Conservation (phyloP, 2,329 filamentous ascomycete genomes). For the Drechslera avenae region DNA sequence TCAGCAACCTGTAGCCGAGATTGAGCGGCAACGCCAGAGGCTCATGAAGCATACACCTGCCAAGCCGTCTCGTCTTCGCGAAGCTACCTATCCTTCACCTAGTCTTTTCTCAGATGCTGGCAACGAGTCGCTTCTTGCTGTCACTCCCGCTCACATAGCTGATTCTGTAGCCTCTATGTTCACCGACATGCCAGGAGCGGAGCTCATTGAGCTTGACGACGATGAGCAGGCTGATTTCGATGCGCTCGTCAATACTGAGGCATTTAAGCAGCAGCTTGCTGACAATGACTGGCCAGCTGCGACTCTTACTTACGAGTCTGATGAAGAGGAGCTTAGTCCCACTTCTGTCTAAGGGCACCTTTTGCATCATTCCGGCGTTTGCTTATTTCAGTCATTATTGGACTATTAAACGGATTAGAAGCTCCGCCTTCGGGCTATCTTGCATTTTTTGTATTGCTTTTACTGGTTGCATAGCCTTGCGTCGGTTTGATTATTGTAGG, state of each 20-base stretch:
- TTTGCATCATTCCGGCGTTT: conserved; percentile 7
- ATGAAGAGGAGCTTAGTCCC: conserved; percentile 30
- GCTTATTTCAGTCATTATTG: too few species aligned
- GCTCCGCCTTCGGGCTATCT: neutral
- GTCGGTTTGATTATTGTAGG: neutral
- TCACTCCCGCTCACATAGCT: conserved; percentile 21
- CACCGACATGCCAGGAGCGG: conserved; percentile 26
- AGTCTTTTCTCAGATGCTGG: conserved; percentile 37
- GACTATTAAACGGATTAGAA: neutral
- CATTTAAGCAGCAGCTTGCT: conserved; percentile 20
- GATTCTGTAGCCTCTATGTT: conserved; percentile 18
- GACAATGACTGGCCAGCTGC: conserved; percentile 21
- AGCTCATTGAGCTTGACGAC: conserved; percentile 26
- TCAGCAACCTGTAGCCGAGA: conserved; percentile 27
- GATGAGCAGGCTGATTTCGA: conserved; percentile 20
- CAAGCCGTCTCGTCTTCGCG: conserved; percentile 42
- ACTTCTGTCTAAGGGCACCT: conserved; percentile 4
- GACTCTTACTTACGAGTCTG: conserved; percentile 28
- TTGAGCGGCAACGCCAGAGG: conserved; percentile 37
- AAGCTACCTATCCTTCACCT: conserved; percentile 41
- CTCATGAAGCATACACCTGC: conserved; percentile 43
- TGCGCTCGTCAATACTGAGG: conserved; percentile 12
- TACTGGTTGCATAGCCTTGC: conserved; percentile 3
- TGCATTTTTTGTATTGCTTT: neutral
- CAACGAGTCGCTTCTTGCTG: conserved; percentile 24